phyloP scores from a whole-genome alignment of 768 basidiomycete species.

The Hygrophoropsis aurantiaca region DNA sequence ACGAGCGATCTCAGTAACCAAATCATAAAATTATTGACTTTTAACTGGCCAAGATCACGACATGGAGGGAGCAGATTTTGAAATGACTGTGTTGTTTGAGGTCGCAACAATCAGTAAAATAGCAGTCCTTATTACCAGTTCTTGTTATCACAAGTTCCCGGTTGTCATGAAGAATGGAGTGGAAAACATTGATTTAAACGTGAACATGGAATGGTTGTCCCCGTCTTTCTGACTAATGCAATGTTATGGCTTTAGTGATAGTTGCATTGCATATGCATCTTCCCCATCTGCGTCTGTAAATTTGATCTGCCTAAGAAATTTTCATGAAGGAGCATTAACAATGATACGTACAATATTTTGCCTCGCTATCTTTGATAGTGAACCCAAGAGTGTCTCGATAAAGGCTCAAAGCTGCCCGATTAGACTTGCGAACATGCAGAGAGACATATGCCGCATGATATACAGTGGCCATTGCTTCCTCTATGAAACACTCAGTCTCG shows the following conservation, averaged over 20 bases:
- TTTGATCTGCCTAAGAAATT: conserved; percentile 14
- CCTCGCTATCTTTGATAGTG: conserved; percentile 80
- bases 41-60: too few relatives aligned
- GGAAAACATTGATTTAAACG: too few relatives aligned
- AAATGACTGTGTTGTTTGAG: too few relatives aligned
- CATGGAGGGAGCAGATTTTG: too few relatives aligned
- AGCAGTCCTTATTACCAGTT: too few relatives aligned
- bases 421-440: conserved; percentile 93
- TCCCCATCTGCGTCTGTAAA: conserved; percentile 87
- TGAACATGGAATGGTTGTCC: too few relatives aligned
- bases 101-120: too few relatives aligned
- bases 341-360: conserved; percentile 80
- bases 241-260: conserved; percentile 46
- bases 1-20: too few relatives aligned
- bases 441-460: conserved; percentile 85
- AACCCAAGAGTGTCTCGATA: conserved; percentile 92
- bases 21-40: too few relatives aligned
- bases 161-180: too few relatives aligned
- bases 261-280: conserved; percentile 90
- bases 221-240: too few relatives aligned
- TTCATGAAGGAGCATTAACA: background rate
- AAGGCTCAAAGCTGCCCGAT: conserved; percentile 84
- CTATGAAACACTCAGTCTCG: conserved; percentile 38
- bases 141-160: too few relatives aligned
- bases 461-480: conserved; percentile 88